A percentile compares a stretch with the other conserved stretches of the same genome.
Conservation (phyloP, 805 yeast genomes). For the Hanseniaspora valbyensis region DNA sequence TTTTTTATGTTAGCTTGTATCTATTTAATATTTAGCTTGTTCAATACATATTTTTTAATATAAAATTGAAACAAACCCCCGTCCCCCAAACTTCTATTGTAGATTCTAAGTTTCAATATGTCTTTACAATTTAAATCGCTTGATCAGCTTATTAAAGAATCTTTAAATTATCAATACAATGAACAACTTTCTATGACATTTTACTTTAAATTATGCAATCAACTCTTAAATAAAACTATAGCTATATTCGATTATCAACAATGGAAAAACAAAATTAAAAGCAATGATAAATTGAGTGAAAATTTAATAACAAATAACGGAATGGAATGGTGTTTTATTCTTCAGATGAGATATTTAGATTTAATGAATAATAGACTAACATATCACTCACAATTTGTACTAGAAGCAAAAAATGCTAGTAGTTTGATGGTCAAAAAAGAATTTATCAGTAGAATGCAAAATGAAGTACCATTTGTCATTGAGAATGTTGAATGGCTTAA, state of each 20-base stretch:
- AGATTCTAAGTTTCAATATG: background rate
- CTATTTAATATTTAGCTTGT: too few species aligned
- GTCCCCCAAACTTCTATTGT: too few species aligned
- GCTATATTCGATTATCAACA: conserved; percentile 15
- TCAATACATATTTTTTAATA: too few species aligned
- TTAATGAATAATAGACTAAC: conserved; percentile 26
- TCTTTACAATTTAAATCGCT: conserved; percentile 5
- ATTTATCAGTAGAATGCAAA: conserved; percentile 24
- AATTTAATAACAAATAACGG: conserved; percentile 3
- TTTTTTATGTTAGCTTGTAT: too few species aligned
- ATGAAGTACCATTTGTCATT: conserved; percentile 28
- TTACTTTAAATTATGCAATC: conserved; percentile 45
- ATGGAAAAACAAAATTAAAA: conserved; percentile 8
- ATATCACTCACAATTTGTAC: conserved; percentile 23
- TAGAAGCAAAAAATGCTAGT: background rate
- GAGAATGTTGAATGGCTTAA: conserved; percentile 26
- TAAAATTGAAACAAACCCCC: too few species aligned
- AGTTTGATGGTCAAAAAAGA: conserved; percentile 16
- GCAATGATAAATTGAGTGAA: background rate
- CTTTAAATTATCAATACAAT: conserved; percentile 45
- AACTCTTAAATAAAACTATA: conserved; percentile 37
- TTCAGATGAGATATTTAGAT: conserved; percentile 51
- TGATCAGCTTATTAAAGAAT: conserved; percentile 34
- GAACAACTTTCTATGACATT: conserved; percentile 38
- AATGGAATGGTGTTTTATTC: conserved; percentile 14